Base-by-base conservation (phyloP, 2,329 filamentous ascomycete species). In the Aspergillus nomiae region DNA sequence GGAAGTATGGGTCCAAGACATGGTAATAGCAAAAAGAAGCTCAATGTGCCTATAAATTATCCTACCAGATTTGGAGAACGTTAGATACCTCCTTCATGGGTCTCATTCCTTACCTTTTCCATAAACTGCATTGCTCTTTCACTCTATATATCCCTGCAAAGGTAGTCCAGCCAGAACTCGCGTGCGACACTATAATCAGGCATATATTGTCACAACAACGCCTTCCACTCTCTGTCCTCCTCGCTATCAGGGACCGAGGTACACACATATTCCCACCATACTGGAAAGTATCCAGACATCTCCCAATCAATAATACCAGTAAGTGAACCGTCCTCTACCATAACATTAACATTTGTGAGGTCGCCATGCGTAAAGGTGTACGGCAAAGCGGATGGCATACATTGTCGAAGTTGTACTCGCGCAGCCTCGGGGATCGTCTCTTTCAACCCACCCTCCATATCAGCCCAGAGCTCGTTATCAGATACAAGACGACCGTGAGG, bases 341-440 rank as follows among this genome's bases (percentile, higher is more conserved):
- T 79, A 56, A 81, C 78, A 56, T 81, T 81, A 7, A 71, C 68
- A 38, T 68, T 66, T 14, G 71, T 74, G 7, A 81, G 68, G 60
- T 82, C 77, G 11, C 72, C 72, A 57, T 81, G 77, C 1, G 76
- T 80, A 65, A 80, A 80, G n/a, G 75, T 74, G 55, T 73, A 76
- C 14, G 73, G 76, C 55, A 41, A 56, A n/a, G 63, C 64, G 41
- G 65, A 14, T 1, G 69, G 67, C 64, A 73, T 69, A 8, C 51
- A 24, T 4, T 32, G 6, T 12, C 26, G 60, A 26, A 55, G 56
- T 34, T 50, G 54, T 50, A 43, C 32, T 6, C 64, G 60, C 19
- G 36, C 63, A 32, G 50, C 43, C 14, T 64, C 60, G 0, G 64
- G 55, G 0, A 65, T 14, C 6, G 6, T 41, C 4, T 63, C 58